Evolutionary conservation across 2,329 filamentous ascomycete species (phyloP), one percentile per base, ranked within the genome.

Genomic region (Colletotrichum cereale): DNA sequence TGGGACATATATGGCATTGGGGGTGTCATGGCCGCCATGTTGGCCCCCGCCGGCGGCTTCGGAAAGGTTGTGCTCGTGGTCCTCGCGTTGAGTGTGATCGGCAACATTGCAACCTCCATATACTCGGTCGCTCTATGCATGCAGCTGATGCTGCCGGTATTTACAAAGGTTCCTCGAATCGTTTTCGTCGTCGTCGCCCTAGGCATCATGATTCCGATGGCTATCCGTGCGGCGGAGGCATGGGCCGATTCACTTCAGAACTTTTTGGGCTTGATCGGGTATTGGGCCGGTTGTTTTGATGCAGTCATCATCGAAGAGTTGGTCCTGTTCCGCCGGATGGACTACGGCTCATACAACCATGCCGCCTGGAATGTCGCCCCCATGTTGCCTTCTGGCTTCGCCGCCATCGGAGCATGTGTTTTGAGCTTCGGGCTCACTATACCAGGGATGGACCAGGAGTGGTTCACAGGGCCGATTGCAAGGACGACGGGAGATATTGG

Each of bases 281-380:
- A 85, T 74, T 86, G 84, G 84, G 80, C 78, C n/a, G 82, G 82
- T 1, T 82, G 81, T 48, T 85, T 85, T 66, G 75, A 81, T 42
- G 79, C 80, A 12, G 79, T 85, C 1, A 70, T 85, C 2, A 71
- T 84, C 34, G 76, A 80, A 42, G 85, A 86, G 75, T 78, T 85
- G 64, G 76, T 82, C 26, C 74, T 85, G 14, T 84, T 86, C 67
- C 82, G 85, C 10, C 77, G 78, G 29, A 77, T 82, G 75, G 79
- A 83, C 62, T 85, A 82, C 64, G 75, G 76, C 6, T 81, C 81
- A 11, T 86, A 81, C 72, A 82, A 85, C 48, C 80, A 83, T 24
- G 77, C 79, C 3, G 80, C 80, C 24, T 86, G 85, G 85, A 84
- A 86, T 42, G 80, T 82, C 0, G 83, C 81, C 6, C 74, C 75